Evolutionary conservation across 176 grass and related monocot species (phyloP).

Genomic region (Cymbopogon citratus): DNA sequence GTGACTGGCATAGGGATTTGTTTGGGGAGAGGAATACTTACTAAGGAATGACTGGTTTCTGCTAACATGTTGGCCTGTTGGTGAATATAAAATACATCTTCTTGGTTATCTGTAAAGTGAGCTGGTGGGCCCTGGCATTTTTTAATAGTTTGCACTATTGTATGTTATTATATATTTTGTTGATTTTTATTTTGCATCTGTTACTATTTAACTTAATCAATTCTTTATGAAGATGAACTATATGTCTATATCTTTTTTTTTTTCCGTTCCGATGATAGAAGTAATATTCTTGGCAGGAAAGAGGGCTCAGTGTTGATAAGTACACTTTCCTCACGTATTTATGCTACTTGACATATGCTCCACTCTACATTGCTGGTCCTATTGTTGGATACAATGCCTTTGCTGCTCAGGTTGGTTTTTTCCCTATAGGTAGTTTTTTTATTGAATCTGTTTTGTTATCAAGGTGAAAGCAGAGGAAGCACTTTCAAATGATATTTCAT

Average conservation of each 20-base stretch:
- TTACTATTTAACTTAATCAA: neutral
- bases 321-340: constrained; percentile 84
- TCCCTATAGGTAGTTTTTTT: constrained; percentile 4
- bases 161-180: neutral
- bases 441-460: neutral
- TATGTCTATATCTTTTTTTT: neutral
- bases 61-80: constrained; percentile 1
- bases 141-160: neutral
- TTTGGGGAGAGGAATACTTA: neutral
- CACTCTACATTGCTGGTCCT: constrained; percentile 92
- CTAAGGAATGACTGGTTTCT: neutral
- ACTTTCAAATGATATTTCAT: constrained; percentile 5
- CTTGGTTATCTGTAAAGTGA: neutral
- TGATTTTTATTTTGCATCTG: neutral
- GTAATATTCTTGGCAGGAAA: constrained; percentile 54
- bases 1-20: neutral
- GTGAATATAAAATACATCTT: neutral
- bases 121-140: neutral
- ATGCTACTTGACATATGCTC: constrained; percentile 91
- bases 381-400: constrained; percentile 94
- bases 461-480: constrained; percentile 18
- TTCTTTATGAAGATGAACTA: neutral
- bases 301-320: constrained; percentile 49
- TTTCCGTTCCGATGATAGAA: neutral
- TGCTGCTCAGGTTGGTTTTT: constrained; percentile 67